Evolutionary conservation across 225 moss, liverwort and hornwort genomes (phyloP).

Genomic region (Ulota crispa): DNA sequence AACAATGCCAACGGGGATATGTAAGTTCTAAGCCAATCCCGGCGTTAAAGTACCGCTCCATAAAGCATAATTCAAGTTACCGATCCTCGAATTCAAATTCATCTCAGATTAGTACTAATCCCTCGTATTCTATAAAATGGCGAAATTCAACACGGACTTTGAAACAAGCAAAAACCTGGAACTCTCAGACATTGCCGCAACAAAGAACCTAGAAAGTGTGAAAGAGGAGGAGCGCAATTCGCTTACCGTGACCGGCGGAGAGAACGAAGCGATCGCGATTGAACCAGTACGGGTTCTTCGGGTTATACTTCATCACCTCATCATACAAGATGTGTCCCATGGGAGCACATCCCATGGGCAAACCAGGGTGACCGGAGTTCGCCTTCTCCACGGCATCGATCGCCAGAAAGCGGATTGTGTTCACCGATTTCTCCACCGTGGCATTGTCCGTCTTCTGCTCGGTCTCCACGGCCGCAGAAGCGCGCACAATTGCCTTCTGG

Average conservation of each 20-base stretch:
- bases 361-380: slow-evolving; percentile 94
- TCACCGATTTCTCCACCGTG: slow-evolving; percentile 75
- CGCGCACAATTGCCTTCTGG: slow-evolving; percentile 29
- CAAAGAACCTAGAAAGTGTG: background rate
- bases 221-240: background rate
- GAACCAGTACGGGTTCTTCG: slow-evolving; percentile 92
- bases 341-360: slow-evolving; percentile 98
- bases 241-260: slow-evolving; percentile 88
- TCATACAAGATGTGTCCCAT: slow-evolving; percentile 98
- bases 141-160: background rate
- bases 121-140: background rate
- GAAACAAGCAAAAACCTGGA: no score
- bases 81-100: background rate
- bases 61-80: background rate
- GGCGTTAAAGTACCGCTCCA: background rate
- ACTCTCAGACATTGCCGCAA: no score
- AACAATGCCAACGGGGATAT: background rate
- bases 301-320: slow-evolving; percentile 96
- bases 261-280: slow-evolving; percentile 96
- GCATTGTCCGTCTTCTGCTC: slow-evolving; percentile 78
- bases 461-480: slow-evolving; percentile 69
- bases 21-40: background rate
- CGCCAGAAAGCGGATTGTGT: slow-evolving; percentile 93
- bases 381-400: slow-evolving; percentile 99
- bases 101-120: background rate